Evolutionary conservation across 2,329 filamentous ascomycete genomes (phyloP).

Genomic region (Monosporascus sp.): DNA sequence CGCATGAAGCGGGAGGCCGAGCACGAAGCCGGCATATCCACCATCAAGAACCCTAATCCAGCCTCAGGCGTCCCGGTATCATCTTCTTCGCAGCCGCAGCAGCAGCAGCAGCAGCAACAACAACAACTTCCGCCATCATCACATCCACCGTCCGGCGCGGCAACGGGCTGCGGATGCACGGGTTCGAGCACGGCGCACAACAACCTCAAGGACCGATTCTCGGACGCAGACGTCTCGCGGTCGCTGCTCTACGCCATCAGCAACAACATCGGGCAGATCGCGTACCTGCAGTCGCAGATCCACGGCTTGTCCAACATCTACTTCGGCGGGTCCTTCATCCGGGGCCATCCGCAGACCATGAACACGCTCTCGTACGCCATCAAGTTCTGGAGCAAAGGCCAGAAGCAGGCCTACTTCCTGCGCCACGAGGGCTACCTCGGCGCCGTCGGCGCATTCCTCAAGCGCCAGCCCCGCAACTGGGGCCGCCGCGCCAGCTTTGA

Average conservation of each 20-base stretch:
- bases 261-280: conserved; percentile 98
- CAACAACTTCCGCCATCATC: conserved; percentile 31
- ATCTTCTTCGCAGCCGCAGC: conserved; percentile 2
- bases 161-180: conserved; percentile 10
- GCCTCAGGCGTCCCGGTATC: neutral
- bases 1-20: conserved; percentile 85
- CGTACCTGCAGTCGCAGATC: conserved; percentile 94
- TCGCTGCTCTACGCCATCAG: conserved; percentile 92
- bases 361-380: conserved; percentile 96
- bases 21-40: conserved; percentile 51
- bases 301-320: conserved; percentile 90
- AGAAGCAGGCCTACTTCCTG: conserved; percentile 93
- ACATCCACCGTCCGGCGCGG: conserved; percentile 39
- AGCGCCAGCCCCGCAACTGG: conserved; percentile 87
- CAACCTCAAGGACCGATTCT: conserved; percentile 45
- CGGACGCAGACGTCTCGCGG: conserved; percentile 77
- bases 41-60: neutral
- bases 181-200: conserved; percentile 6
- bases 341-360: conserved; percentile 95
- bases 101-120: conserved; percentile 9
- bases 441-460: conserved; percentile 88
- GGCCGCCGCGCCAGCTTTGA: conserved; percentile 76
- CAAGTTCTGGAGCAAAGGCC: conserved; percentile 92
- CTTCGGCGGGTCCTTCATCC: conserved; percentile 95
- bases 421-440: conserved; percentile 95